Conservation (phyloP, 2,329 filamentous ascomycete species). For the Cladorrhinum sp. region DNA sequence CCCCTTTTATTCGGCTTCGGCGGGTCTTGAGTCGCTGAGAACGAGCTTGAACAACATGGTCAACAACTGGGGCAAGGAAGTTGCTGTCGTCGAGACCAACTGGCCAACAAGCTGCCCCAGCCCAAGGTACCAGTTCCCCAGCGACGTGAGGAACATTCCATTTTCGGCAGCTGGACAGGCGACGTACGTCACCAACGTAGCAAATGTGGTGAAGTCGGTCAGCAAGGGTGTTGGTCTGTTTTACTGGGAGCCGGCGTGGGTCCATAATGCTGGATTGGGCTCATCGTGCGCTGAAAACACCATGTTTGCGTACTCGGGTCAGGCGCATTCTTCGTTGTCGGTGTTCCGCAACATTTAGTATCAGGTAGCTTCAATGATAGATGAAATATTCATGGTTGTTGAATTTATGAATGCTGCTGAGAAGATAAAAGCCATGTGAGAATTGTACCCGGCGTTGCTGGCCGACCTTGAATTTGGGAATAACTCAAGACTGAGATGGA, state of each 20-base stretch:
- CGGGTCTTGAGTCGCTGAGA: slow-evolving; percentile 57
- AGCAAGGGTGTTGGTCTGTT: slow-evolving; percentile 59
- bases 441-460: no score
- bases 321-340: slow-evolving; percentile 54
- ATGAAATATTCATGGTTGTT: no score
- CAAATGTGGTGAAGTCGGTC: slow-evolving; percentile 51
- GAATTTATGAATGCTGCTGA: no score
- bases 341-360: slow-evolving; percentile 41
- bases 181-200: slow-evolving; percentile 59
- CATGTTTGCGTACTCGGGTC: slow-evolving; percentile 55
- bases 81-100: slow-evolving; percentile 68
- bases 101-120: slow-evolving; percentile 65
- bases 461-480: no score
- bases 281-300: slow-evolving; percentile 64
- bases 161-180: slow-evolving; percentile 62
- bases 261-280: slow-evolving; percentile 61
- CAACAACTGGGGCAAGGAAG: slow-evolving; percentile 59
- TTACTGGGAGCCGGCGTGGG: slow-evolving; percentile 74
- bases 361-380: no score
- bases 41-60: slow-evolving; percentile 57
- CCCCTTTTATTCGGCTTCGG: slow-evolving; percentile 62
- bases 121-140: slow-evolving; percentile 57
- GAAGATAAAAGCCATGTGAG: no score
- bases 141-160: slow-evolving; percentile 57
- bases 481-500: no score